Base-by-base conservation (phyloP, 2,329 filamentous ascomycete genomes). In the Cadophora sp. region DNA sequence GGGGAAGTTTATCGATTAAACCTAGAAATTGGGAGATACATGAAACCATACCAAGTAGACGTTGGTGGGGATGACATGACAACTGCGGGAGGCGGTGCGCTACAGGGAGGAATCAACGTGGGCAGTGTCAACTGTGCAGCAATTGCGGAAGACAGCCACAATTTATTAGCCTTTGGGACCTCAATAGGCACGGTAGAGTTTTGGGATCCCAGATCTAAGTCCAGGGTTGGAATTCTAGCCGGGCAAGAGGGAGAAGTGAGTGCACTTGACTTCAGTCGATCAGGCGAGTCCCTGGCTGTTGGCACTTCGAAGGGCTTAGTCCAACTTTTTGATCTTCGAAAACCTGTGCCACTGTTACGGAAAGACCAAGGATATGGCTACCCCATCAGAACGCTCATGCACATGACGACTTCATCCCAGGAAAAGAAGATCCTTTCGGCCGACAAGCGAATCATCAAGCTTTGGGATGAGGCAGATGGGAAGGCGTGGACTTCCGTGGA, bases 301-400 rank as follows among this genome's bases (percentile, higher is more conserved):
- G 96, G 96, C 20, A 92, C 92, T n/a, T 95, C 93, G 0, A 91
- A 88, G 55, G 96, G 96, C 24, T 86, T 97, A 58, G 88, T 97
- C 56, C 91, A 96, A 74, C 86, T 97, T 8, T 99, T 97, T 77
- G 96, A 99, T 79, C 82, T 99, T 61, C 91, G 96, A 76, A 94
- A 93, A 24, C 94, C 96, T 0, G 85, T 91, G 0, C 94, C 96
- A 1, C 81, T 97, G 9, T 82, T 98, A 59, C 92, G 90, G 77
- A 98, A 97, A 79, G 95, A 98, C 74, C 96, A 99, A 80, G 96
- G 96, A 59, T 97, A 97, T 77, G 95, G 95, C 2, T 96, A 94
- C 76, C 88, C 95, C 0, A 93, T 99, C 66, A 91, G 97, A 76
- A 97, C 93, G 56, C 83, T 99, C 64, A 87, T 89, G 59, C 87